A percentile compares a stretch with the other conserved stretches of the same genome.
Conservation (phyloP, 768 basidiomycete genomes). For the Tylopilus balloui region DNA sequence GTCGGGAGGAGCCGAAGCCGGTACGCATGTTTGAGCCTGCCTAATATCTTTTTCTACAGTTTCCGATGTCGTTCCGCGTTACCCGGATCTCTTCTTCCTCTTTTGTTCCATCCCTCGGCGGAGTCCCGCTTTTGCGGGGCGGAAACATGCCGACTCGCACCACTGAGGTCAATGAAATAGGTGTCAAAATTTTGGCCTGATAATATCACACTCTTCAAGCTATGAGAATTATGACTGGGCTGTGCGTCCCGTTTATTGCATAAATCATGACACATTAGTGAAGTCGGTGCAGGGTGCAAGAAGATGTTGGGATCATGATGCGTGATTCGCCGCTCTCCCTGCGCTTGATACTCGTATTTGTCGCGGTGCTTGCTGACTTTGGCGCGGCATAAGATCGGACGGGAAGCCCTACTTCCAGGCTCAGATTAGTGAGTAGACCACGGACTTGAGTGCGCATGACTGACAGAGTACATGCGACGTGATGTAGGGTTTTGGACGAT, state of each 20-base stretch:
- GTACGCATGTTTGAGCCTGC: conserved; percentile 53
- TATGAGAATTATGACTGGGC: conserved; percentile 54
- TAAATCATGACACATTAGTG: conserved; percentile 3
- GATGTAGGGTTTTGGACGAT: conserved; percentile 61
- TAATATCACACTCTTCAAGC: conserved; percentile 34
- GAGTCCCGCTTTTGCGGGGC: conserved; percentile 34
- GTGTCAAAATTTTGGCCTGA: conserved; percentile 49
- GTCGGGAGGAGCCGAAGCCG: conserved; percentile 30
- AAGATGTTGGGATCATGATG: conserved; percentile 57
- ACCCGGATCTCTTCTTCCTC: conserved; percentile 31
- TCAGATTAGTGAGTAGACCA: conserved; percentile 40
- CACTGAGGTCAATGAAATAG: conserved; percentile 48
- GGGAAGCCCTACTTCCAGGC: conserved; percentile 73
- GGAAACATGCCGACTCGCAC: conserved; percentile 47
- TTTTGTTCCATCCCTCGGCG: conserved; percentile 16
- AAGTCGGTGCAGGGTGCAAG: conserved; percentile 41
- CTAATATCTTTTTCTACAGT: conserved; percentile 60
- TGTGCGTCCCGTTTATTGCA: conserved; percentile 41
- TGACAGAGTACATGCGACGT: conserved; percentile 2
- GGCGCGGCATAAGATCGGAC: conserved; percentile 46
- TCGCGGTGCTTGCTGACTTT: conserved; percentile 16
- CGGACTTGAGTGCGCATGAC: background rate
- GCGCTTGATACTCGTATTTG: conserved; percentile 10
- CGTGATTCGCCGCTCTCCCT: conserved; percentile 30
- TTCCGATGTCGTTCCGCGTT: conserved; percentile 53